phyloP scores from a whole-genome alignment of 805 yeast genomes.

The Isabelozyma gotoi region DNA sequence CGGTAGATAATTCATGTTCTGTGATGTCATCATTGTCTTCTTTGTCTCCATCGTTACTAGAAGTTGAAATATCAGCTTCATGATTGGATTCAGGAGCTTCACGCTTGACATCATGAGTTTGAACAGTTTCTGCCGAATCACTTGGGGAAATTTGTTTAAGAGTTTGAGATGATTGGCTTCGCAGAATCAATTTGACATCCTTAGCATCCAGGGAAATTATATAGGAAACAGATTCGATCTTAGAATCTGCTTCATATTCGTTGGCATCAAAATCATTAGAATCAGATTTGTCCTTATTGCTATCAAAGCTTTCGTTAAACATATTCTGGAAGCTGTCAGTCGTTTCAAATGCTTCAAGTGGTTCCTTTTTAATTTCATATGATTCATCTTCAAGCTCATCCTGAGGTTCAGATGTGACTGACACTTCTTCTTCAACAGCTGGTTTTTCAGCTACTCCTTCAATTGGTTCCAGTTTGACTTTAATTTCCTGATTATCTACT shows the following conservation, averaged over 20 bases:
- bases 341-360: background rate
- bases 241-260: slow-evolving; percentile 3
- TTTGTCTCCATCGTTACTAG: slow-evolving; percentile 36
- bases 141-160: background rate
- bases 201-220: slow-evolving; percentile 1
- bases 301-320: background rate
- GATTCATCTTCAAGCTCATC: background rate
- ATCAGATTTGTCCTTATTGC: background rate
- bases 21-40: slow-evolving; percentile 36
- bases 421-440: background rate
- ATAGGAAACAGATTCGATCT: slow-evolving; percentile 6
- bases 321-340: background rate
- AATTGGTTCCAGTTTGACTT: background rate
- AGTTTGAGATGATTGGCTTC: background rate
- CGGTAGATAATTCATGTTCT: slow-evolving; percentile 16
- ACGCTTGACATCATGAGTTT: background rate
- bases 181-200: slow-evolving; percentile 1
- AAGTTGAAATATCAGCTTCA: background rate
- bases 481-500: background rate
- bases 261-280: background rate
- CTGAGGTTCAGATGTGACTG: background rate
- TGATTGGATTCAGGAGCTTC: background rate
- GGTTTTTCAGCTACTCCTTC: background rate
- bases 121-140: background rate
- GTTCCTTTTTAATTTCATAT: background rate